These are phyloP conservation scores for Colletotrichum sansevieriae DNA, from an alignment of 2,329 filamentous ascomycete species.

Conservation along the genomic window DNA sequence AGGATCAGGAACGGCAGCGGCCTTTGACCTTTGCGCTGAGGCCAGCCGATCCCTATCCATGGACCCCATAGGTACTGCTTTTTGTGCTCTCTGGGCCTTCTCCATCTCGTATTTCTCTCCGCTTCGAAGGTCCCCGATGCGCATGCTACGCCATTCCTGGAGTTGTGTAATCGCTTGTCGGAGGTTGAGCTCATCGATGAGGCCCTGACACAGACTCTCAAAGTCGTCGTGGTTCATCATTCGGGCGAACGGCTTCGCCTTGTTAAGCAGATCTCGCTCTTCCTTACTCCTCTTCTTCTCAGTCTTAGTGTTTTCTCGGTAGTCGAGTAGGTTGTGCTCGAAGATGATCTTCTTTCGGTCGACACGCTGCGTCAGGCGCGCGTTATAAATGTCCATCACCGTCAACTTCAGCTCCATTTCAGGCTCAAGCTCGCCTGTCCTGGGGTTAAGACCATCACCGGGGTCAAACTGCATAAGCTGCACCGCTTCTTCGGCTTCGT, in stretches of 20 bases:
- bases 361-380: constrained; percentile 87
- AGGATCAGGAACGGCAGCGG: constrained; percentile 73
- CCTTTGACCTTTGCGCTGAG: constrained; percentile 76
- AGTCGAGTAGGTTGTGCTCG: constrained; percentile 93
- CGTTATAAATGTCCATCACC: constrained; percentile 98
- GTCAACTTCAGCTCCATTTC: constrained; percentile 98
- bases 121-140: constrained; percentile 85
- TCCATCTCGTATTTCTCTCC: constrained; percentile 95
- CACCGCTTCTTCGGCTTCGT: constrained; percentile 97
- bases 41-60: constrained; percentile 87
- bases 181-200: constrained; percentile 92
- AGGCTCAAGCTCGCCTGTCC: constrained; percentile 88
- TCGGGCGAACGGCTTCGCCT: constrained; percentile 93
- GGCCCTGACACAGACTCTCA: constrained; percentile 83
- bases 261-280: constrained; percentile 90
- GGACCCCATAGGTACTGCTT: constrained; percentile 78
- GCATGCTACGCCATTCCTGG: constrained; percentile 91
- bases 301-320: constrained; percentile 86
- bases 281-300: constrained; percentile 98
- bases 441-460: constrained; percentile 89
- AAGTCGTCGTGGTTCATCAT: constrained; percentile 98
- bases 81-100: constrained; percentile 81
- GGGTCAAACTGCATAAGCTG: constrained; percentile 99
- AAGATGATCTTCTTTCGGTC: constrained; percentile 98
- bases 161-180: constrained; percentile 90